Conservation (phyloP, 495 filamentous ascomycete species). For the Bacidia gigantensis region DNA sequence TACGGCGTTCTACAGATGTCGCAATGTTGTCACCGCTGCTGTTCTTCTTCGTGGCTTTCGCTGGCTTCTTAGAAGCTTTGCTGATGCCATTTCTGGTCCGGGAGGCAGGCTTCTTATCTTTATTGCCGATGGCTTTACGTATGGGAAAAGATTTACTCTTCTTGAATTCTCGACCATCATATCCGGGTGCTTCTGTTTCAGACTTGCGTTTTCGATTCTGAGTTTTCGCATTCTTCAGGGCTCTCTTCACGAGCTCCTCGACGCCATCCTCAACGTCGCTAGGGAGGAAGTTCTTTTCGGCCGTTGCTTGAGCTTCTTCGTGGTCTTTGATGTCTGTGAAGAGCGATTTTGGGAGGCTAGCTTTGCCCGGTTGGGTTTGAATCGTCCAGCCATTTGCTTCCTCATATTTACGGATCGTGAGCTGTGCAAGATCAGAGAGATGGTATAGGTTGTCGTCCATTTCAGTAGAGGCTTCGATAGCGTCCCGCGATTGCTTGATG, state of each 20-base stretch:
- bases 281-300: conserved; percentile 68
- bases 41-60: conserved; percentile 30
- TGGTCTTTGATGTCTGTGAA: conserved; percentile 64
- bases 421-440: conserved; percentile 77
- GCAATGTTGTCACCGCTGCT: conserved; percentile 14
- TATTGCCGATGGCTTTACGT: conserved; percentile 27
- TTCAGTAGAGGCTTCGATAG: conserved; percentile 36
- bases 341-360: conserved; percentile 62
- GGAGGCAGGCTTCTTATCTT: conserved; percentile 32
- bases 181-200: conserved; percentile 25
- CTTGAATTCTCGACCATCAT: conserved; percentile 22
- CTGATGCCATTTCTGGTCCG: conserved; percentile 25
- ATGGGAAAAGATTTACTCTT: conserved; percentile 28
- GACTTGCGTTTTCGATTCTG: conserved; percentile 37
- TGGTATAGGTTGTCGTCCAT: conserved; percentile 53
- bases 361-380: conserved; percentile 67
- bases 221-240: conserved; percentile 26
- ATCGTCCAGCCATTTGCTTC: conserved; percentile 45
- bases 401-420: conserved; percentile 69
- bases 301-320: conserved; percentile 65
- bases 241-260: conserved; percentile 46
- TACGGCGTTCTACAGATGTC: conserved; percentile 25
- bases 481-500: conserved; percentile 80
- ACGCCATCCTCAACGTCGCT: conserved; percentile 68
- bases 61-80: conserved; percentile 18